Evolutionary conservation across 2,329 filamentous ascomycete species (phyloP).

Genomic region (Aspergillus candidus): DNA sequence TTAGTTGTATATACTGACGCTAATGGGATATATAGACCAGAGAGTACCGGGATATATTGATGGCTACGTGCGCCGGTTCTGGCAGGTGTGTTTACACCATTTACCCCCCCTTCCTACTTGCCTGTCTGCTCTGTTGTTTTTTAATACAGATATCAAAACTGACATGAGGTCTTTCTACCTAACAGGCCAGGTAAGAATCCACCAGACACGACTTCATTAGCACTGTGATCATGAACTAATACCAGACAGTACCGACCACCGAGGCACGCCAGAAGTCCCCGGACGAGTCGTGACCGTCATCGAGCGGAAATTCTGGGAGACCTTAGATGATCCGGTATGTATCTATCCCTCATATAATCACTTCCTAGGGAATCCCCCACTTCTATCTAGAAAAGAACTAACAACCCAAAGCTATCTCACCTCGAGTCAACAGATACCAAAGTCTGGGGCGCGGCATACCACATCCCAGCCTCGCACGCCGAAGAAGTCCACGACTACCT

Average conservation of each 20-base stretch:
- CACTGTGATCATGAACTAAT: background rate
- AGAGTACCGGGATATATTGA: conserved; percentile 84
- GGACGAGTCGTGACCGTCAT: conserved; percentile 93
- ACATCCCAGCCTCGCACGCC: conserved; percentile 66
- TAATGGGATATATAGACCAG: conserved; percentile 53
- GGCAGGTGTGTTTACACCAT: conserved; percentile 66
- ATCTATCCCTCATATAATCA: background rate
- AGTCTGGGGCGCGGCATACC: conserved; percentile 92
- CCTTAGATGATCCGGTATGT: conserved; percentile 58
- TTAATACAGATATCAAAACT: background rate
- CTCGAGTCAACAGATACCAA: conserved; percentile 35
- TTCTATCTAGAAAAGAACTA: no score
- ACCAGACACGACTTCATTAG: no score
- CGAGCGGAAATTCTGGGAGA: conserved; percentile 74
- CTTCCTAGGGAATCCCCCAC: no score
- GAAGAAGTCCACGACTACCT: conserved; percentile 81
- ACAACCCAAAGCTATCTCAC: conserved; percentile 25
- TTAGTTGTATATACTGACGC: background rate
- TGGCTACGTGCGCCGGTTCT: conserved; percentile 91
- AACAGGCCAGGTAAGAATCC: conserved; percentile 27
- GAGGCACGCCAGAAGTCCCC: conserved; percentile 79
- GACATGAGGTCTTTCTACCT: background rate
- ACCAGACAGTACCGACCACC: conserved; percentile 75
- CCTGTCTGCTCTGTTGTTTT: background rate
- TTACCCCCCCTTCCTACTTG: background rate